These are phyloP conservation scores for Dissophora ornata DNA, from an alignment of 192 early-diverging fungal species.

Conservation along the genomic window DNA sequence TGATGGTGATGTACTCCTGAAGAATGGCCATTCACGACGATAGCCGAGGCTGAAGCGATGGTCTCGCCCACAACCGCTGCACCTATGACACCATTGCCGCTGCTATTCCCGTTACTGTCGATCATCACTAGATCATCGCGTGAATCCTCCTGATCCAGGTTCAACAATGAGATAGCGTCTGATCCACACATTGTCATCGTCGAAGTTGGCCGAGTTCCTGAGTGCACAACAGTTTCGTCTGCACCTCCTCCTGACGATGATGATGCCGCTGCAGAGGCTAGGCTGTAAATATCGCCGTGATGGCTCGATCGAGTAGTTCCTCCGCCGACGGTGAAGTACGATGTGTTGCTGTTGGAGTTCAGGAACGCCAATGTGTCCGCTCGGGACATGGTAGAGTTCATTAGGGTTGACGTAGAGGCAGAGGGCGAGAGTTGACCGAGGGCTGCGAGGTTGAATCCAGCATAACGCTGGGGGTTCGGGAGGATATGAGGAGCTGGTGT, in stretches of 20 bases:
- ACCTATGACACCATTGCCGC: slow-evolving; percentile 16
- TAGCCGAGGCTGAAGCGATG: slow-evolving; percentile 36
- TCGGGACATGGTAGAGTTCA: slow-evolving; percentile 37
- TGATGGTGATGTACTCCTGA: neutral
- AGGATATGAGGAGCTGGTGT: slow-evolving; percentile 40
- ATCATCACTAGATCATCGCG: slow-evolving; percentile 46
- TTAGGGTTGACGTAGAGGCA: slow-evolving; percentile 6
- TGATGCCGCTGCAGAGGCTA: slow-evolving; percentile 4
- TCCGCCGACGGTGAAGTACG: slow-evolving; percentile 21
- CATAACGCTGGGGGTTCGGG: slow-evolving; percentile 24
- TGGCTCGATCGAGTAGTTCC: neutral
- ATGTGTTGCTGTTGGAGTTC: slow-evolving; percentile 25
- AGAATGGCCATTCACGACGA: slow-evolving; percentile 21
- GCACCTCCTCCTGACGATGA: neutral
- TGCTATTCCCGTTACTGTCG: slow-evolving; percentile 46
- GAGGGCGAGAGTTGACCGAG: slow-evolving; percentile 45
- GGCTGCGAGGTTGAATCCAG: slow-evolving; percentile 44
- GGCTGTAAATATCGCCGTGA: slow-evolving; percentile 1
- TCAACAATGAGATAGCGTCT: slow-evolving; percentile 36
- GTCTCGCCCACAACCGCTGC: slow-evolving; percentile 41
- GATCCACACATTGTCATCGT: slow-evolving; percentile 33
- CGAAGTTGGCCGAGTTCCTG: neutral
- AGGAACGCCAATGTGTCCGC: slow-evolving; percentile 27
- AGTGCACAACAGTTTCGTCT: too few species aligned
- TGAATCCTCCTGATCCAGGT: slow-evolving; percentile 36